phyloP scores from a whole-genome alignment of 2,329 filamentous ascomycete species.

The Chrysoporthe puriensis region DNA sequence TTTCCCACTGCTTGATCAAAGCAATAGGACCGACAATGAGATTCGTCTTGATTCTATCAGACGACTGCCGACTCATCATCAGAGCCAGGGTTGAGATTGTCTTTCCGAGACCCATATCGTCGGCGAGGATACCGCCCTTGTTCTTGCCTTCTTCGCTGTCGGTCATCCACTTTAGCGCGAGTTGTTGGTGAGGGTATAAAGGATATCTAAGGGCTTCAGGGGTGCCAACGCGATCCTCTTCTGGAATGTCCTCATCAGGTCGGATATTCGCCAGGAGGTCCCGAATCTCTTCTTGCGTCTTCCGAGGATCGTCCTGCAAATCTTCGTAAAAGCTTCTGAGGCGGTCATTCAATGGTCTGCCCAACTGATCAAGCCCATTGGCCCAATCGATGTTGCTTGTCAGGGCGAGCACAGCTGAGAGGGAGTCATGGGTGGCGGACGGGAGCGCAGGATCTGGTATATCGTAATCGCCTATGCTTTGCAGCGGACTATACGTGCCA shows the following conservation, averaged over 20 bases:
- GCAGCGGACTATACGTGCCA: conserved; percentile 29
- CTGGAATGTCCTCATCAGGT: conserved; percentile 68
- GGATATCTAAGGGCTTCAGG: conserved; percentile 69
- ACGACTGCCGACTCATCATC: conserved; percentile 69
- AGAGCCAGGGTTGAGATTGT: conserved; percentile 82
- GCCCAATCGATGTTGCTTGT: conserved; percentile 44
- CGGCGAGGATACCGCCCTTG: conserved; percentile 77
- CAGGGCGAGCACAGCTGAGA: conserved; percentile 41
- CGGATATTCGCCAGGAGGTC: conserved; percentile 73
- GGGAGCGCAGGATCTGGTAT: conserved; percentile 17
- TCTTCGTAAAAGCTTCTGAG: conserved; percentile 42
- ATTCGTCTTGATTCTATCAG: conserved; percentile 68
- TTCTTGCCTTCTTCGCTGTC: conserved; percentile 74
- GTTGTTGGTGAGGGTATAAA: conserved; percentile 81
- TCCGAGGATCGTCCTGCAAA: conserved; percentile 42
- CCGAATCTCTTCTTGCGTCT: conserved; percentile 67
- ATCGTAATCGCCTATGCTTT: conserved; percentile 3
- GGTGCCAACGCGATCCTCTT: conserved; percentile 67
- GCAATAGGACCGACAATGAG: conserved; percentile 81
- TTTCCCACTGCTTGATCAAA: conserved; percentile 81
- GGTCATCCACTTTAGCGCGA: conserved; percentile 77
- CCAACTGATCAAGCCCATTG: conserved; percentile 41
- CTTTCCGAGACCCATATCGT: conserved; percentile 85
- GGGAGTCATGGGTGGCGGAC: conserved; percentile 4
- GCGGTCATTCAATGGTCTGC: conserved; percentile 41